Percentiles rank a stretch among this genome's conserved stretches.
Conservation (phyloP, 2,329 filamentous ascomycete genomes). For the Xylaria hypoxylon region DNA sequence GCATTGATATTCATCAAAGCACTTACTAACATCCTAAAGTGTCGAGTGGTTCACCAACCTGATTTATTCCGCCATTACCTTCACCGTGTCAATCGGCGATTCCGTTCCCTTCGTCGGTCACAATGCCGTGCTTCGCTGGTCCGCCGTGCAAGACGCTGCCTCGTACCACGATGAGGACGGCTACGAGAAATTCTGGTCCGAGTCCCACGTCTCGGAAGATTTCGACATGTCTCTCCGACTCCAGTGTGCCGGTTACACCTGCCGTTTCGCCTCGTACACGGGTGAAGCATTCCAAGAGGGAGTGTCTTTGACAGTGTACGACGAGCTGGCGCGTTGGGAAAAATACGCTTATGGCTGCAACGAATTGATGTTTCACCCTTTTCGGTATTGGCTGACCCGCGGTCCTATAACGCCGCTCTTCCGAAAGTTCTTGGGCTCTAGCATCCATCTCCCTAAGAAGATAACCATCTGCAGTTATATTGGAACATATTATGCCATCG, state of each 20-base stretch:
- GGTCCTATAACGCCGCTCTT: constrained; percentile 86
- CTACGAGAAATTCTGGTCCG: constrained; percentile 85
- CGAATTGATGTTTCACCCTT: constrained; percentile 82
- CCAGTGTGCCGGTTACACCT: constrained; percentile 77
- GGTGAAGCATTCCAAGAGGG: constrained; percentile 85
- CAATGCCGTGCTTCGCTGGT: constrained; percentile 81
- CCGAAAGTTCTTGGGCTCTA: constrained; percentile 76
- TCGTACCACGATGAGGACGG: constrained; percentile 74
- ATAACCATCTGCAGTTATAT: constrained; percentile 82
- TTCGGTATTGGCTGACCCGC: constrained; percentile 76
- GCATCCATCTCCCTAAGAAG: constrained; percentile 80
- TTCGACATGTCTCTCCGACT: constrained; percentile 85
- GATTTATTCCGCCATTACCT: constrained; percentile 81
- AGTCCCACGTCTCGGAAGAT: constrained; percentile 82
- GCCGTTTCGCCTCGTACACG: constrained; percentile 78
- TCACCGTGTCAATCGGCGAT: constrained; percentile 81
- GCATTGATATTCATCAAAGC: neutral
- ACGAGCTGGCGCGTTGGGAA: constrained; percentile 86
- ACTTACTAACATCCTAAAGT: constrained; percentile 54
- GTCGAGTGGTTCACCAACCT: constrained; percentile 80
- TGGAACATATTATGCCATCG: constrained; percentile 84
- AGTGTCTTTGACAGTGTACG: constrained; percentile 85
- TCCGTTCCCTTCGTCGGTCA: constrained; percentile 85
- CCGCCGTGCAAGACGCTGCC: constrained; percentile 77
- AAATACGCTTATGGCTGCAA: constrained; percentile 89